Evolutionary conservation across 495 filamentous ascomycete genomes (phyloP).

Genomic region (Podospora pseudocomata): DNA sequence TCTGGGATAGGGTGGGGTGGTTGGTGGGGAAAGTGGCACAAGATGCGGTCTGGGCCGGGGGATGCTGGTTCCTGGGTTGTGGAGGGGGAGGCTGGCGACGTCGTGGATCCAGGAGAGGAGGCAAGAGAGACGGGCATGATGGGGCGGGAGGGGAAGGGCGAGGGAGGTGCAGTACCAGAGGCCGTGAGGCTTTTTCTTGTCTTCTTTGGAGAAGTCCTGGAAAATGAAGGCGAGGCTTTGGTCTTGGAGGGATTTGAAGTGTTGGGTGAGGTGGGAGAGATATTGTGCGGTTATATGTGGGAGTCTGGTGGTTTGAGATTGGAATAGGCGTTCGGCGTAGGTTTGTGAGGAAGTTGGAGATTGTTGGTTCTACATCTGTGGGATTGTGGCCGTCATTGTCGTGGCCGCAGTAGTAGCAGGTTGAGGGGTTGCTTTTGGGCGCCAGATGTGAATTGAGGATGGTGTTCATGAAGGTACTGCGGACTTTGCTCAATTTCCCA

Average conservation of each 20-base stretch:
- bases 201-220: too few relatives aligned
- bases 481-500: not conserved
- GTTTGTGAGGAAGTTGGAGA: too few relatives aligned
- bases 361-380: too few relatives aligned
- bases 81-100: not conserved
- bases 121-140: not conserved
- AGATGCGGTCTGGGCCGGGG: not conserved
- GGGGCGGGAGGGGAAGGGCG: not conserved
- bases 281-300: not conserved
- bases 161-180: not conserved
- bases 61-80: not conserved
- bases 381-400: too few relatives aligned
- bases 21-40: not conserved
- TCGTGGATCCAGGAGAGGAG: not conserved
- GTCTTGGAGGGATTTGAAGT: not conserved
- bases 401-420: not conserved
- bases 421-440: not conserved
- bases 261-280: not conserved
- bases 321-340: too few relatives aligned
- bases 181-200: too few relatives aligned
- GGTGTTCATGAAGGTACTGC: not conserved
- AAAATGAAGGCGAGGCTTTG: not conserved
- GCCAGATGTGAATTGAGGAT: not conserved
- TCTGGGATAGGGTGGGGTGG: not conserved
- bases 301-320: not conserved